Percentiles rank a stretch among this genome's conserved stretches.
Conservation (phyloP, 2,329 filamentous ascomycete species). For the Cercospora janseana region DNA sequence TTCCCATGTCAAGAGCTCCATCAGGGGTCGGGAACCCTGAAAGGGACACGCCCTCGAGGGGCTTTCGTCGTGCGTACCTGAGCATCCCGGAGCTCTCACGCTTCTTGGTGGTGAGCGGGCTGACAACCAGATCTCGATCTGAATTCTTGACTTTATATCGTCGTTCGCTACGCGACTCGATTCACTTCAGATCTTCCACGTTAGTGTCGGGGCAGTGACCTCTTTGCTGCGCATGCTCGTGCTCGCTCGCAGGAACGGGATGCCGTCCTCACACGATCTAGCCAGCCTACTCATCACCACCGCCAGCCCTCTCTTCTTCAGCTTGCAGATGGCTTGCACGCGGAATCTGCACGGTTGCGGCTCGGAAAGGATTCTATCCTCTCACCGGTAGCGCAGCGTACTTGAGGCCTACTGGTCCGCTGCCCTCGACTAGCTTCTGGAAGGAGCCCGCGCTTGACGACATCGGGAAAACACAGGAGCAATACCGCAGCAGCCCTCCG, state of each 20-base stretch:
- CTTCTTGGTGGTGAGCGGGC: not conserved
- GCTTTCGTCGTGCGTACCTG: not conserved
- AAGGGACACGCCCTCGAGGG: slow-evolving; percentile 6
- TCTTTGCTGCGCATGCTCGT: not conserved
- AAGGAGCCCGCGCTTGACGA: slow-evolving; percentile 11
- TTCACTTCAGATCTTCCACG: slow-evolving; percentile 4
- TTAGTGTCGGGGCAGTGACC: not conserved
- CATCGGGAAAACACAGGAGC: slow-evolving; percentile 15
- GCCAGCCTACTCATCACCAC: not conserved
- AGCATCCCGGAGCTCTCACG: slow-evolving; percentile 1
- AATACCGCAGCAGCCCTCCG: not conserved
- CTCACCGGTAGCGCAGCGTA: slow-evolving; percentile 8
- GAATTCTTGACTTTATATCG: not conserved
- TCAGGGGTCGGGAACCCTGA: slow-evolving; percentile 6
- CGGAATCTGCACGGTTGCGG: slow-evolving; percentile 7
- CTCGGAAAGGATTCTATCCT: slow-evolving; percentile 10
- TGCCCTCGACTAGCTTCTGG: slow-evolving; percentile 8
- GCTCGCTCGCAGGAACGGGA: slow-evolving; percentile 3
- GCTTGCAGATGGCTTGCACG: slow-evolving; percentile 6
- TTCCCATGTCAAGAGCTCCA: slow-evolving; percentile 16
- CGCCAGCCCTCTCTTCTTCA: not conserved
- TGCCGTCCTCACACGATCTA: not conserved
- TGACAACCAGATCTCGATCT: slow-evolving; percentile 17
- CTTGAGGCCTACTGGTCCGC: slow-evolving; percentile 2
- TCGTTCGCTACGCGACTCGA: slow-evolving; percentile 3